Evolutionary conservation across 2,329 filamentous ascomycete species (phyloP).

Genomic region (Karstenula rhodostoma): DNA sequence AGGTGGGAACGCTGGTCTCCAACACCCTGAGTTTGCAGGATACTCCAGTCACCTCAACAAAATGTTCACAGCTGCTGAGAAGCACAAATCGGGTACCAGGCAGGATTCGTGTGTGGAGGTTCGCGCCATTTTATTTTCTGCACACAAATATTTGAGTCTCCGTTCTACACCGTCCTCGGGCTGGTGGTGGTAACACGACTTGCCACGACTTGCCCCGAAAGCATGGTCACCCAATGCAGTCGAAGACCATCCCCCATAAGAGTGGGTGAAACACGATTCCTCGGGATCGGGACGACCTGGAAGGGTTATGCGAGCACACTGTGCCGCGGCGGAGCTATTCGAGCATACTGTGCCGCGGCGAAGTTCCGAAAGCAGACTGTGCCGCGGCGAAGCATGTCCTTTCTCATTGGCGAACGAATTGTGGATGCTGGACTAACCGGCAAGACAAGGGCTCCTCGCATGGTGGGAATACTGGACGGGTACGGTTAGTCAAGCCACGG

Average conservation of each 20-base stretch:
- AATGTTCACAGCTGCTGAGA: background rate
- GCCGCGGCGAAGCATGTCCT: background rate
- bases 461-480: background rate
- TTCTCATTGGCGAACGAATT: background rate
- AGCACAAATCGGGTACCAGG: background rate
- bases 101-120: background rate
- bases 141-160: background rate
- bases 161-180: background rate
- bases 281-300: no score
- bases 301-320: background rate
- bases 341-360: no score
- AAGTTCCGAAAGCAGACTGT: background rate
- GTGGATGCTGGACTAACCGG: background rate
- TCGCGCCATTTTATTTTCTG: background rate
- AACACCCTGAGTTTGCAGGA: background rate
- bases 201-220: background rate
- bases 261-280: background rate
- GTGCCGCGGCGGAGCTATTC: background rate
- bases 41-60: background rate
- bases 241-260: background rate
- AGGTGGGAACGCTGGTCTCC: background rate
- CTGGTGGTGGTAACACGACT: background rate
- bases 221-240: background rate
- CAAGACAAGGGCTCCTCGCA: background rate
- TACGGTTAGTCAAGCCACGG: background rate